Percentiles rank a stretch among this genome's conserved stretches.
Conservation (phyloP, 768 basidiomycete genomes). For the Tulasnella sp. region DNA sequence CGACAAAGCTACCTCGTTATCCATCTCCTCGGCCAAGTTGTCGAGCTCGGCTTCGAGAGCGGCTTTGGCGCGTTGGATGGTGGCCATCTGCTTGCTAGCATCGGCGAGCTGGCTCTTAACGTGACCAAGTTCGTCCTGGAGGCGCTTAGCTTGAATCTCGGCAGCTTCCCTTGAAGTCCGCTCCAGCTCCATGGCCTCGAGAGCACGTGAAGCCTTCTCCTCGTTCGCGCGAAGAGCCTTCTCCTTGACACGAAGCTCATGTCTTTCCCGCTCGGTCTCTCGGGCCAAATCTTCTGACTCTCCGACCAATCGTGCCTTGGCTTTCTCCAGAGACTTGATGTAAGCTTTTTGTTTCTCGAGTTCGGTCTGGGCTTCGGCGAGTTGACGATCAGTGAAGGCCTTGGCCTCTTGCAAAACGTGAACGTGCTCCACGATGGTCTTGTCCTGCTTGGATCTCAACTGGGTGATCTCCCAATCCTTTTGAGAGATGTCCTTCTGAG, state of each 20-base stretch:
- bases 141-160: slow-evolving; percentile 56
- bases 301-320: slow-evolving; percentile 63
- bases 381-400: slow-evolving; percentile 85
- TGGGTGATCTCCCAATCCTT: slow-evolving; percentile 86
- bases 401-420: slow-evolving; percentile 96
- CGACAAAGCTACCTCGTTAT: slow-evolving; percentile 52
- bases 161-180: slow-evolving; percentile 60
- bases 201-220: slow-evolving; percentile 54
- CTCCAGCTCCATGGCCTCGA: slow-evolving; percentile 64
- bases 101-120: slow-evolving; percentile 56
- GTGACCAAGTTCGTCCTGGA: slow-evolving; percentile 59
- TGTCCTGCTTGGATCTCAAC: slow-evolving; percentile 82
- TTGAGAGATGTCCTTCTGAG: slow-evolving; percentile 70
- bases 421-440: slow-evolving; percentile 98
- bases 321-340: slow-evolving; percentile 83
- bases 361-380: slow-evolving; percentile 75
- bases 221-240: slow-evolving; percentile 62
- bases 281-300: slow-evolving; percentile 81
- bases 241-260: slow-evolving; percentile 63
- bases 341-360: slow-evolving; percentile 67
- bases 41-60: slow-evolving; percentile 65
- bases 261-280: slow-evolving; percentile 66
- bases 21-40: slow-evolving; percentile 58
- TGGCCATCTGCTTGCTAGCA: slow-evolving; percentile 50
- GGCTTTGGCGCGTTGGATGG: slow-evolving; percentile 59